Evolutionary conservation across 352 stramenopile genomes (phyloP).

Genomic region (Elongisporangium undulatum): DNA sequence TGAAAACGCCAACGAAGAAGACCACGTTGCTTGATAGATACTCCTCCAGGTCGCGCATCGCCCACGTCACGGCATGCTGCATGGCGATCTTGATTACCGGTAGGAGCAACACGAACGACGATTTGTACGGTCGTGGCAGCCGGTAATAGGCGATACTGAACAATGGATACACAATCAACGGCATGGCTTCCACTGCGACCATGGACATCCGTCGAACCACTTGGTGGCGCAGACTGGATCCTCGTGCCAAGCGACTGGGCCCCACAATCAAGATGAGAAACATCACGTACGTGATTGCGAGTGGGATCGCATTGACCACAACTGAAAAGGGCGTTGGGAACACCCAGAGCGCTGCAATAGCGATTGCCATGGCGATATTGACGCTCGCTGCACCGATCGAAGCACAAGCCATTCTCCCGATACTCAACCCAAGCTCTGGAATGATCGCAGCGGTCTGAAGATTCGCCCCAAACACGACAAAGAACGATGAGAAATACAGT

Average conservation of each 20-base stretch:
- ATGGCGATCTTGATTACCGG: not conserved
- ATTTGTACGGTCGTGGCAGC: not conserved
- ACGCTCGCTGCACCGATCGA: conserved; percentile 1
- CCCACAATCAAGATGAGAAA: not conserved
- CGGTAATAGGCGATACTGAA: not conserved
- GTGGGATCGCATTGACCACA: not conserved
- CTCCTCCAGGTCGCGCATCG: not conserved
- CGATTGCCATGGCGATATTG: conserved; percentile 9
- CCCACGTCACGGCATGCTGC: not conserved
- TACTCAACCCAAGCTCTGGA: not conserved
- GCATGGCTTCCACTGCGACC: not conserved
- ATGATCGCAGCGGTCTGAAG: not conserved
- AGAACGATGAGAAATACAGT: not conserved
- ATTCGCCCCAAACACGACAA: not conserved
- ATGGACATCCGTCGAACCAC: not conserved
- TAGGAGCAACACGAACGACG: not conserved
- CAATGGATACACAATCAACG: not conserved
- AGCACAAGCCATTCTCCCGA: not conserved
- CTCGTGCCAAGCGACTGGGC: not conserved
- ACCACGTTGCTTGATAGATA: not conserved
- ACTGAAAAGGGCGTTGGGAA: conserved; percentile 13
- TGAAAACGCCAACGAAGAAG: not conserved
- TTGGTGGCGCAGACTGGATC: not conserved
- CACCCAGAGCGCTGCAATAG: conserved; percentile 9
- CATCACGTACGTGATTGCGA: not conserved